phyloP scores from a whole-genome alignment of 352 stramenopile species.

The Phytopythium helicoides region DNA sequence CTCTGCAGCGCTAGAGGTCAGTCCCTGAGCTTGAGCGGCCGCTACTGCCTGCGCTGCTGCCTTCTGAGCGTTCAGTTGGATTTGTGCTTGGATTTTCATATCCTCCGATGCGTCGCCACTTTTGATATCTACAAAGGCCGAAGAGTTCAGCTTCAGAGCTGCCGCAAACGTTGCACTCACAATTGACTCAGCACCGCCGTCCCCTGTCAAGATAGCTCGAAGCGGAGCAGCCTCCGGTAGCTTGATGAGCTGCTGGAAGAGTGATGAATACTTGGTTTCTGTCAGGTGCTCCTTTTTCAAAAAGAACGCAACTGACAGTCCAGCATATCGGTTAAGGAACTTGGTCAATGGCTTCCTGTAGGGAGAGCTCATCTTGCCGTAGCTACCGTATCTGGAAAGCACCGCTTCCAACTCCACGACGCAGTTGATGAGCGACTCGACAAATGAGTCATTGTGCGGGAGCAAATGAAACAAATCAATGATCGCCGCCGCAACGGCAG shows the following conservation, averaged over 20 bases:
- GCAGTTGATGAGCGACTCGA: constrained; percentile 94
- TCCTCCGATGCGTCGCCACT: constrained; percentile 48
- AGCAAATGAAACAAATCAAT: constrained; percentile 96
- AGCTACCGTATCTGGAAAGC: constrained; percentile 89
- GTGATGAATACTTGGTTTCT: constrained; percentile 87
- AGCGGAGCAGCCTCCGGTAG: constrained; percentile 86
- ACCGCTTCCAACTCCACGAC: constrained; percentile 94
- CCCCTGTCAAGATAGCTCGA: constrained; percentile 82
- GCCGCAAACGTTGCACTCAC: constrained; percentile 92
- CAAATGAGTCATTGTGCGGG: constrained; percentile 92
- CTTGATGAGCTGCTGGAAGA: constrained; percentile 95
- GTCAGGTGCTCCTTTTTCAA: constrained; percentile 81
- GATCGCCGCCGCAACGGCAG: constrained; percentile 93
- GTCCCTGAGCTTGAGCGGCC: constrained; percentile 73
- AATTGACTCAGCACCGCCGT: constrained; percentile 88
- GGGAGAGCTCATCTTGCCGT: constrained; percentile 87
- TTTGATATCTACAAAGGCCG: constrained; percentile 36
- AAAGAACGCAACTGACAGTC: constrained; percentile 85
- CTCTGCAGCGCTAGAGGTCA: constrained; percentile 66
- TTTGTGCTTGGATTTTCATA: constrained; percentile 80
- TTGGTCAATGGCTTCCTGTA: constrained; percentile 91
- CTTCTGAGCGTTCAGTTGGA: constrained; percentile 85
- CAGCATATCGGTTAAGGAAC: constrained; percentile 93
- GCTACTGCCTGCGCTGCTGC: constrained; percentile 76
- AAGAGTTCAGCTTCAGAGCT: constrained; percentile 50